Conservation (phyloP, 805 yeast species). For the Myxozyma mucilagina region DNA sequence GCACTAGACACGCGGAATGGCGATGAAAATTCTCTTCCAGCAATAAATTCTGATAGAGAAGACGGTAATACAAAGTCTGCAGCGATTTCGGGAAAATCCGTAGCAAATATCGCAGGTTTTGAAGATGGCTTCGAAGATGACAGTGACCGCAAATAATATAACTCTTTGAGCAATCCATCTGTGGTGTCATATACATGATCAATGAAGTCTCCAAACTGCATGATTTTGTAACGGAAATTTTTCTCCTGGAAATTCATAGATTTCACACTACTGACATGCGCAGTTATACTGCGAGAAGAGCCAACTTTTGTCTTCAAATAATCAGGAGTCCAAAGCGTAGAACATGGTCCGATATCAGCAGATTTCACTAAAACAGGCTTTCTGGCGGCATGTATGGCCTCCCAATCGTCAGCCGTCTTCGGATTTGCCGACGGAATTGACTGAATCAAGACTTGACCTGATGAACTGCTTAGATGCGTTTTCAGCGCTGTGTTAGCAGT, state of each 20-base stretch:
- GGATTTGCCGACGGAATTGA: background rate
- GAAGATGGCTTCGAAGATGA: slow-evolving; percentile 38
- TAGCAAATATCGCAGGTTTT: slow-evolving; percentile 36
- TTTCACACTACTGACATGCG: slow-evolving; percentile 35
- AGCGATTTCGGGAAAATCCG: slow-evolving; percentile 40
- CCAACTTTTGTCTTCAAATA: slow-evolving; percentile 39
- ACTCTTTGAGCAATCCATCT: background rate
- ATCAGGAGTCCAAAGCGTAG: slow-evolving; percentile 38
- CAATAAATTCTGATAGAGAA: slow-evolving; percentile 26
- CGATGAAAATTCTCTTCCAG: slow-evolving; percentile 38
- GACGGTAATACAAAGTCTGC: slow-evolving; percentile 40
- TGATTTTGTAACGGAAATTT: slow-evolving; percentile 39
- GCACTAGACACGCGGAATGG: slow-evolving; percentile 42
- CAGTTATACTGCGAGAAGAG: slow-evolving; percentile 34
- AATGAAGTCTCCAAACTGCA: slow-evolving; percentile 38
- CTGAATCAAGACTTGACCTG: background rate
- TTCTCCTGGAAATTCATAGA: slow-evolving; percentile 39
- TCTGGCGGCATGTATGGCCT: slow-evolving; percentile 4
- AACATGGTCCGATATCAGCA: slow-evolving; percentile 38
- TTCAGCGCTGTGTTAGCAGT: background rate
- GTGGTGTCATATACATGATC: slow-evolving; percentile 28
- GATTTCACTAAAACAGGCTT: slow-evolving; percentile 37
- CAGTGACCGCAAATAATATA: slow-evolving; percentile 39
- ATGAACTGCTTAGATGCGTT: background rate
- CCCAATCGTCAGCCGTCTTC: slow-evolving; percentile 12